Conservation (phyloP, 139 green algal genomes). For the Chlorella sorokiniana region DNA sequence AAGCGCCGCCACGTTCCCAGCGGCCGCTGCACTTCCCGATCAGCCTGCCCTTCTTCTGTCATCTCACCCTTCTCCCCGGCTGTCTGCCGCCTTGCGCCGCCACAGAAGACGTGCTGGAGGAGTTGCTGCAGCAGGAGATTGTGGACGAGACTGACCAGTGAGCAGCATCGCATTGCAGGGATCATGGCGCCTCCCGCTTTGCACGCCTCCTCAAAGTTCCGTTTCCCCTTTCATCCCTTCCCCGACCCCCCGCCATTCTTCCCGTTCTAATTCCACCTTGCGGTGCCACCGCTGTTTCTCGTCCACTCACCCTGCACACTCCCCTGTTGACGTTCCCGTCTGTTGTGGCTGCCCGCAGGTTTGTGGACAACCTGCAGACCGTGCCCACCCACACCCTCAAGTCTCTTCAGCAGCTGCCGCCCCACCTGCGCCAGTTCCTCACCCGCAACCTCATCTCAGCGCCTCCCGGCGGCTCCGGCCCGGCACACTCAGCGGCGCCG, state of each 20-base stretch:
- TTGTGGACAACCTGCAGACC: conserved; percentile 36
- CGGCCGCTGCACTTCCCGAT: too few relatives aligned
- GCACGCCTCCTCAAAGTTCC: too few relatives aligned
- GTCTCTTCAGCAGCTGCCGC: conserved; percentile 24
- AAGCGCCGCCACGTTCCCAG: too few relatives aligned
- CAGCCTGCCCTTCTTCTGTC: too few relatives aligned
- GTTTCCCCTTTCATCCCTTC: too few relatives aligned
- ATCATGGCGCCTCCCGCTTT: too few relatives aligned
- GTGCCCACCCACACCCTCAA: neutral
- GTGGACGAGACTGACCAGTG: conserved; percentile 70
- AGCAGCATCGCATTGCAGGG: neutral
- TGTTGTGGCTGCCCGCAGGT: neutral
- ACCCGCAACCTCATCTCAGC: neutral
- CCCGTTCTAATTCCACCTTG: too few relatives aligned
- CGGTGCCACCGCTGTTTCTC: neutral
- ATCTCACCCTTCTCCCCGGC: neutral
- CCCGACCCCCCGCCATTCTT: too few relatives aligned
- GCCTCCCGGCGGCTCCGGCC: too few relatives aligned
- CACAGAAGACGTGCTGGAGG: conserved; percentile 62
- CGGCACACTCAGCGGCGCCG: too few relatives aligned
- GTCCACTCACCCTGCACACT: neutral
- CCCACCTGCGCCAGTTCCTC: conserved; percentile 21
- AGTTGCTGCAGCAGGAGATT: conserved; percentile 61
- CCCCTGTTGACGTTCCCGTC: neutral
- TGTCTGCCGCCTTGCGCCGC: neutral